Conservation (phyloP, 176 grass and related monocot genomes). For the Cymbopogon citratus region DNA sequence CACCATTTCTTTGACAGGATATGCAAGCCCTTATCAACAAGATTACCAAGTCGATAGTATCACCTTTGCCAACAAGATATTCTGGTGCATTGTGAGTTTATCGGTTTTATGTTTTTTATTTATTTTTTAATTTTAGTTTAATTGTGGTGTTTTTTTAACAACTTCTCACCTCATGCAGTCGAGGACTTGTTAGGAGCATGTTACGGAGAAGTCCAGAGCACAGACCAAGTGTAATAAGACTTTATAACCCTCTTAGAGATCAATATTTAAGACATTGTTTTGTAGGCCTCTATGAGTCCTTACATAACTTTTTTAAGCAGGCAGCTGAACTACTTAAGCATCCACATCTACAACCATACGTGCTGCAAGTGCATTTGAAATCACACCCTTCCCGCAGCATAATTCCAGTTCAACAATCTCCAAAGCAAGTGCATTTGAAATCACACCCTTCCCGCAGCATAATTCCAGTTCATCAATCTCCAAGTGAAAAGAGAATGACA, state of each 20-base stretch:
- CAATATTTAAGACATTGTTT: not conserved
- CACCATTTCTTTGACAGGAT: constrained; percentile 38
- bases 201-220: constrained; percentile 75
- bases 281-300: constrained; percentile 1
- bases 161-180: constrained; percentile 40
- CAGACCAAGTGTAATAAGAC: constrained; percentile 66
- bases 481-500: constrained; percentile 44
- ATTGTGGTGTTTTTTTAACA: not conserved
- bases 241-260: not conserved
- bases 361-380: constrained; percentile 80
- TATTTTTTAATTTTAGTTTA: not conserved
- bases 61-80: constrained; percentile 65
- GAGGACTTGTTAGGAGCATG: constrained; percentile 85
- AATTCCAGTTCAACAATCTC: constrained; percentile 22
- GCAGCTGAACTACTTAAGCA: constrained; percentile 76
- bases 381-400: constrained; percentile 32
- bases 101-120: not conserved
- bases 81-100: constrained; percentile 80
- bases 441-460: constrained; percentile 32
- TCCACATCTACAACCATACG: constrained; percentile 63
- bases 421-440: constrained; percentile 75
- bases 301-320: constrained; percentile 33
- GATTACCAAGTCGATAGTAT: constrained; percentile 77
- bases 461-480: constrained; percentile 23
- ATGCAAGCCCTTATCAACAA: constrained; percentile 81